Evolutionary conservation across 2,329 filamentous ascomycete genomes (phyloP).

Genomic region (Penicillium sp.): DNA sequence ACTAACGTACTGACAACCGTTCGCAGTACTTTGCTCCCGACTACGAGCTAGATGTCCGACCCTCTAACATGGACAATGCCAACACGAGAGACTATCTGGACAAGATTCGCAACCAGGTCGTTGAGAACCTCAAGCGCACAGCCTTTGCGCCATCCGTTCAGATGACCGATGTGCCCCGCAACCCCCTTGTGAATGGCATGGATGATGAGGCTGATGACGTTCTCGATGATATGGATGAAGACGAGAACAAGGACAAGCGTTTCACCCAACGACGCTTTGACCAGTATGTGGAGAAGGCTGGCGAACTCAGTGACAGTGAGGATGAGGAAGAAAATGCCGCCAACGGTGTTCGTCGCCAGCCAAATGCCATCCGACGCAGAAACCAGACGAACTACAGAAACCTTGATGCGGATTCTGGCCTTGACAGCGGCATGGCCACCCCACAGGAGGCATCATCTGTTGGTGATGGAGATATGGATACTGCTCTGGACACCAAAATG

Average conservation of each 20-base stretch:
- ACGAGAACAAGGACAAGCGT: constrained; percentile 79
- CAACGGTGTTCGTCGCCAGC: constrained; percentile 67
- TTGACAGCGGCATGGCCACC: constrained; percentile 52
- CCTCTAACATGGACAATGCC: constrained; percentile 70
- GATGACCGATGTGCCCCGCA: constrained; percentile 61
- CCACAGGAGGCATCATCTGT: constrained; percentile 44
- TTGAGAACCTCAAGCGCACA: constrained; percentile 65
- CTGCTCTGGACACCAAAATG: constrained; percentile 39
- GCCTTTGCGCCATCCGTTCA: constrained; percentile 62
- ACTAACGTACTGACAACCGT: constrained; percentile 24
- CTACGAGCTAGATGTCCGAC: constrained; percentile 66
- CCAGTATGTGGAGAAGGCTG: constrained; percentile 69
- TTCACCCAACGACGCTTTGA: constrained; percentile 81
- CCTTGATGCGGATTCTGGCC: constrained; percentile 53
- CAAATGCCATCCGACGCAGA: constrained; percentile 48
- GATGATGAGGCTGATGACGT: constrained; percentile 65
- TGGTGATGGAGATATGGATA: constrained; percentile 45
- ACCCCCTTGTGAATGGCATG: constrained; percentile 53
- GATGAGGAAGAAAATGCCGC: constrained; percentile 72
- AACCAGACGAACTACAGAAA: constrained; percentile 64
- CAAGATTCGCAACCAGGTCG: constrained; percentile 63
- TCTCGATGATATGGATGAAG: constrained; percentile 71
- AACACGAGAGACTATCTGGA: constrained; percentile 67
- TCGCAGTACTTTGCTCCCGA: constrained; percentile 64
- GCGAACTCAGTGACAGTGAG: constrained; percentile 83